phyloP scores from a whole-genome alignment of 2,329 filamentous ascomycete genomes.

The Hypoxylon sp. region DNA sequence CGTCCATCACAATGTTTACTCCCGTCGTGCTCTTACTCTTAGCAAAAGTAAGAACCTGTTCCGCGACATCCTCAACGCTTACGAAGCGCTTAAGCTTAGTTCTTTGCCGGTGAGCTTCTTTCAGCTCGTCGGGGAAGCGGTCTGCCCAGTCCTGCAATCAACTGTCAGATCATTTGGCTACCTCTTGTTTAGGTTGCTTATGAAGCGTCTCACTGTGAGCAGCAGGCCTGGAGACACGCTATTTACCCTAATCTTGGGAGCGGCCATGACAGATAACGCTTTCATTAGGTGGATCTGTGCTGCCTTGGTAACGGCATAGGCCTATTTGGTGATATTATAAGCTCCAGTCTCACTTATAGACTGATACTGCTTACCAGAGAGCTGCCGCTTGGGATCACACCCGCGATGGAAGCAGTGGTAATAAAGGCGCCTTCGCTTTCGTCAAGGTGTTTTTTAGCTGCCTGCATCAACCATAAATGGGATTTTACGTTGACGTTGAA shows the following conservation, averaged over 20 bases:
- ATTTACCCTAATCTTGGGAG: conserved; percentile 72
- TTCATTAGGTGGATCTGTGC: conserved; percentile 75
- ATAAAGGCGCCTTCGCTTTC: conserved; percentile 72
- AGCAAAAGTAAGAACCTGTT: conserved; percentile 66
- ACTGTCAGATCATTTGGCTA: conserved; percentile 40
- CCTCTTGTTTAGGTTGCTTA: neutral
- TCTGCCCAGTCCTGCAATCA: conserved; percentile 71
- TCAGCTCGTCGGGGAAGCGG: conserved; percentile 69
- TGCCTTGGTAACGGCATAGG: conserved; percentile 84
- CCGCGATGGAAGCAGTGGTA: conserved; percentile 74
- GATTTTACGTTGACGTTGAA: conserved; percentile 75
- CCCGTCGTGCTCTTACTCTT: conserved; percentile 66
- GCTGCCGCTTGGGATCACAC: conserved; percentile 74
- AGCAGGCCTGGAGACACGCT: conserved; percentile 69
- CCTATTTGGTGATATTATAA: conserved; percentile 56
- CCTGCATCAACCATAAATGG: conserved; percentile 72
- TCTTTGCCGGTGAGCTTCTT: conserved; percentile 67
- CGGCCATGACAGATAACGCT: conserved; percentile 66
- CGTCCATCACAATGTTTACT: conserved; percentile 66
- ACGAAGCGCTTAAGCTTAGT: conserved; percentile 73
- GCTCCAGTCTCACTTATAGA: neutral
- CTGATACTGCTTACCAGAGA: conserved; percentile 61
- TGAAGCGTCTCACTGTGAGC: conserved; percentile 59
- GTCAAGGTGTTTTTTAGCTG: conserved; percentile 68
- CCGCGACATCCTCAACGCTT: conserved; percentile 70